Percentiles rank a stretch among this genome's conserved stretches.
phyloP scores from a whole-genome alignment of 1,284 basidiomycete species.

The Pseudomicrostroma phylloplanum region DNA sequence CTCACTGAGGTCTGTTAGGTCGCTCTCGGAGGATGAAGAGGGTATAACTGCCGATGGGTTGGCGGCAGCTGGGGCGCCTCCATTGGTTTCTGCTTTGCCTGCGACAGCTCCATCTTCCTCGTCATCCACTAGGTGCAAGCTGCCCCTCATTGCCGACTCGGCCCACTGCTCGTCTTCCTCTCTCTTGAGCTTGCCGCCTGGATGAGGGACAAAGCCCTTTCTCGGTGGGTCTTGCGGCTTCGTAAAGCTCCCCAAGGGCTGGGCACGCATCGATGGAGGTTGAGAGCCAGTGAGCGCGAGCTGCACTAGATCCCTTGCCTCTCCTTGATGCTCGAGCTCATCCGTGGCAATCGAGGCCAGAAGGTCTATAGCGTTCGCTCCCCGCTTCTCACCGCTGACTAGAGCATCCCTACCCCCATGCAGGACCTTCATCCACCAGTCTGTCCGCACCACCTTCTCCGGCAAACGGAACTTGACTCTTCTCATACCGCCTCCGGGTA shows the following conservation, averaged over 20 bases:
- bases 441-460: slow-evolving; percentile 80
- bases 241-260: neutral
- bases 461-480: slow-evolving; percentile 59
- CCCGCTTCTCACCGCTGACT: neutral
- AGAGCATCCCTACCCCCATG: neutral
- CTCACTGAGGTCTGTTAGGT: neutral
- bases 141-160: neutral
- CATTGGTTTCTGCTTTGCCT: neutral
- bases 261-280: neutral
- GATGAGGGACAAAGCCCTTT: neutral
- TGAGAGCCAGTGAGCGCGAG: neutral
- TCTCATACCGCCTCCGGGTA: neutral
- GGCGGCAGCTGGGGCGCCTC: neutral
- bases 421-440: slow-evolving; percentile 69
- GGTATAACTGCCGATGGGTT: neutral
- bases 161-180: slow-evolving; percentile 5
- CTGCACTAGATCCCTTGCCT: neutral
- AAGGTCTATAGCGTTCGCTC: neutral
- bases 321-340: neutral
- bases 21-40: neutral
- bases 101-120: neutral
- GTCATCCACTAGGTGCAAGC: neutral
- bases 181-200: neutral
- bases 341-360: neutral
- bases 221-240: neutral